Base-by-base conservation (phyloP, 1,284 basidiomycete genomes). In the Xerocomus tenax region DNA sequence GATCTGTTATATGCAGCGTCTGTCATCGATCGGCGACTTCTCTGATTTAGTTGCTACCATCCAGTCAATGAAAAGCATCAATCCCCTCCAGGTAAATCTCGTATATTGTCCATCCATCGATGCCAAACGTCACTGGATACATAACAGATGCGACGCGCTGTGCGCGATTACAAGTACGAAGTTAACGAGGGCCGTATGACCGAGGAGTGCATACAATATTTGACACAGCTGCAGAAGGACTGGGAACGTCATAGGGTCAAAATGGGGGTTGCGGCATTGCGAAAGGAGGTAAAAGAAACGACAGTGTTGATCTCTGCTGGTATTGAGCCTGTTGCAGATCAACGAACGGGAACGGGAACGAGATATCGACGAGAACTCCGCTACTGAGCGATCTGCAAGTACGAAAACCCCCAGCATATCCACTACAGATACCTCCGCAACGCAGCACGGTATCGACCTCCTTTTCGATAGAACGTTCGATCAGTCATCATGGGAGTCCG, bases 161-260 rank as follows among this genome's bases (percentile, higher is more conserved):
- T 94, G 19, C 81, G 85, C 44, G 94, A 98, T 61, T 98, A 98
- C 71, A 86, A 87, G 58, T 98, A 91, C 65, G 94, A 98, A 70
- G 86, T 97, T 45, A 87, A 87, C 61, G 95, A 98, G 69, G 76
- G 80, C 2, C 78, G 79, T 54, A 96, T 98, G 90, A 87, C 84
- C 6, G 91, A 96, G 21, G 95, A 98, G 65, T 98, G 94, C 62
- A 72, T 81, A 42, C 91, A 96, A 69, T 98, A 98, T 63, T 78
- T 98, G 23, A 86, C 82, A 4, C 93, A 97, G 61, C 72, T 97
- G 10, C 92, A 96, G 67, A 90, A 90, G 61, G 94, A 98, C 64
- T 98, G 95, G 95, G 92, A 96, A 69, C 74, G 87, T 51, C 84
- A 88, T 65, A 75, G 90, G 25, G 81, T 94, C 29, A 87, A 89